Percentiles rank a stretch among this genome's conserved stretches.
Conservation (phyloP, 2,329 filamentous ascomycete genomes). For the Sporothrix dimorphospora region DNA sequence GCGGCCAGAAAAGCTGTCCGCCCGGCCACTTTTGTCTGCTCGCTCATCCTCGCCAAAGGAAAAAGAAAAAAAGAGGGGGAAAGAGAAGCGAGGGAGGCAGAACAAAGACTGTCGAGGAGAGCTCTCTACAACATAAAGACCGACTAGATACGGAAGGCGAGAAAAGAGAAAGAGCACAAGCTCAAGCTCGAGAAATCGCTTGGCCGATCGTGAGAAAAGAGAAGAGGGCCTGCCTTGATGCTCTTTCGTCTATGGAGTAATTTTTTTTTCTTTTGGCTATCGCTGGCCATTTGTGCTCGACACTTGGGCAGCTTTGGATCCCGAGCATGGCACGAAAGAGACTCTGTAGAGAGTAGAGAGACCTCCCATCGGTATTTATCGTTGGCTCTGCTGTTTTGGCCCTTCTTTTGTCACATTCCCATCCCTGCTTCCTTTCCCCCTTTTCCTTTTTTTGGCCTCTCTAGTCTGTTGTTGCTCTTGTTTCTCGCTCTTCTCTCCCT, state of each 20-base stretch:
- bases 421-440: not conserved
- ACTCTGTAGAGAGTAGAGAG: not conserved
- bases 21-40: not conserved
- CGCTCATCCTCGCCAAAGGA: not conserved
- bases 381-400: constrained; percentile 22
- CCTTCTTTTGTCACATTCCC: constrained; percentile 14
- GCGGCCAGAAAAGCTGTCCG: not conserved
- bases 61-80: not conserved
- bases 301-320: not conserved
- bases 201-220: not conserved
- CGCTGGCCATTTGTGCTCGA: not conserved
- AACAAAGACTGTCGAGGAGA: not conserved
- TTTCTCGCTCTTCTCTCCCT: not conserved
- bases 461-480: not conserved
- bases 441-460: not conserved
- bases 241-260: not conserved
- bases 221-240: not conserved
- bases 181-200: not conserved
- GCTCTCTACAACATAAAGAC: not conserved
- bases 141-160: not conserved
- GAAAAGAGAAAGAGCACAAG: not conserved
- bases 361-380: not conserved
- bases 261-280: not conserved
- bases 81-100: not conserved
- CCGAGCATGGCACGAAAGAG: not conserved